A percentile compares a stretch with the other conserved stretches of the same genome.
These are phyloP conservation scores for Pisolithus thermaeus DNA, from an alignment of 1,284 basidiomycete species.

Conservation along the genomic window DNA sequence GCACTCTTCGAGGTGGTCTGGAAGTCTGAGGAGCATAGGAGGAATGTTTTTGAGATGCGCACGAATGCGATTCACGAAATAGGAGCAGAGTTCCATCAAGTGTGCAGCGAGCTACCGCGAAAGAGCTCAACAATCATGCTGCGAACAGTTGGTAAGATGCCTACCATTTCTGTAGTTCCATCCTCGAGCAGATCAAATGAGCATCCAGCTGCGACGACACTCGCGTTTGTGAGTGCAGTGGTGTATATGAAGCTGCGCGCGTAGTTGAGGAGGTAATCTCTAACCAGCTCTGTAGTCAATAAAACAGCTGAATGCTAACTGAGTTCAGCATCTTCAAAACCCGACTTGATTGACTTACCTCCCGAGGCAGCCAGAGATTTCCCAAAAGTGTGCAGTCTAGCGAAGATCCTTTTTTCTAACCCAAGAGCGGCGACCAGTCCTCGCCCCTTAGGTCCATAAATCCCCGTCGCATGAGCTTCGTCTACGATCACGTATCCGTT, in stretches of 20 bases:
- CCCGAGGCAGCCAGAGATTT: slow-evolving; percentile 72
- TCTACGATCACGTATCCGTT: slow-evolving; percentile 78
- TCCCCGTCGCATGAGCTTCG: slow-evolving; percentile 84
- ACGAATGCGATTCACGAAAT: slow-evolving; percentile 35
- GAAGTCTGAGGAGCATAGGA: slow-evolving; percentile 18
- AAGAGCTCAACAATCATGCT: not conserved
- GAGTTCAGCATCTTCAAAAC: not conserved
- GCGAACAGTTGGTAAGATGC: slow-evolving; percentile 4
- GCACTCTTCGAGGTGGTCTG: slow-evolving; percentile 14
- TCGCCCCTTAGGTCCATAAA: slow-evolving; percentile 75
- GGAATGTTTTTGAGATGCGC: slow-evolving; percentile 20
- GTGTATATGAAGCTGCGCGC: slow-evolving; percentile 89
- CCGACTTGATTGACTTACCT: slow-evolving; percentile 38
- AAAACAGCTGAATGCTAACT: slow-evolving; percentile 58
- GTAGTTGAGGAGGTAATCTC: slow-evolving; percentile 89
- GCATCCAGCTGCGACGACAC: slow-evolving; percentile 68
- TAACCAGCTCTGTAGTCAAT: slow-evolving; percentile 64
- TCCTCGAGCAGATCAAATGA: slow-evolving; percentile 76
- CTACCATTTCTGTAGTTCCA: slow-evolving; percentile 54
- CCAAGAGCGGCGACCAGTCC: slow-evolving; percentile 64
- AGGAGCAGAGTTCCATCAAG: slow-evolving; percentile 34
- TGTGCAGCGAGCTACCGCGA: slow-evolving; percentile 36
- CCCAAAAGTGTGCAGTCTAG: slow-evolving; percentile 64
- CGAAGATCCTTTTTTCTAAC: slow-evolving; percentile 58
- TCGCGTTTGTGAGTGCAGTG: slow-evolving; percentile 72